These are phyloP conservation scores for Schizothecium vesticola DNA, from an alignment of 495 filamentous ascomycete species.

Conservation along the genomic window DNA sequence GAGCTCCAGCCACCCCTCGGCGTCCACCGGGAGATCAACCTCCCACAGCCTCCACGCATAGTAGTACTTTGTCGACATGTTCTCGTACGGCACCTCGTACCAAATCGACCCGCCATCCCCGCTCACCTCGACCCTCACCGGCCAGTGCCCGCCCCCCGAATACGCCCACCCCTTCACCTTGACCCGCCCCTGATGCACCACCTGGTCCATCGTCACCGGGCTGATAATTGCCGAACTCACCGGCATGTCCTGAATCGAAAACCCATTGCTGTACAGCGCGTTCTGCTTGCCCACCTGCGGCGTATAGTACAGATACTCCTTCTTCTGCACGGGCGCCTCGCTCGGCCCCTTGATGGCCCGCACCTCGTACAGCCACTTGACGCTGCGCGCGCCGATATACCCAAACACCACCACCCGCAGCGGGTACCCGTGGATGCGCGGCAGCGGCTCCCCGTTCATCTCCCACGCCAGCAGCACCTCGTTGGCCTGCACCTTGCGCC, in stretches of 20 bases:
- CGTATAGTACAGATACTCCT: constrained; percentile 57
- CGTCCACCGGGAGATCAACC: constrained; percentile 50
- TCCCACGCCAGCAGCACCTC: constrained; percentile 67
- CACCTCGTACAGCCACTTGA: constrained; percentile 55
- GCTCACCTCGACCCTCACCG: constrained; percentile 52
- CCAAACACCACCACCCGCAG: constrained; percentile 58
- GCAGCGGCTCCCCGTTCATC: constrained; percentile 64
- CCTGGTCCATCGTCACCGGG: constrained; percentile 46
- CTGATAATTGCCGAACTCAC: constrained; percentile 56
- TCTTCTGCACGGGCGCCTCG: constrained; percentile 39
- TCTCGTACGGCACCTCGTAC: constrained; percentile 48
- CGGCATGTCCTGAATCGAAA: constrained; percentile 61
- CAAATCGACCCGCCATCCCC: constrained; percentile 54
- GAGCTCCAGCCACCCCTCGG: constrained; percentile 56
- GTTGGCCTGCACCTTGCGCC: constrained; percentile 57
- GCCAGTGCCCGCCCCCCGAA: constrained; percentile 54
- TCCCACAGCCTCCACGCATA: constrained; percentile 52
- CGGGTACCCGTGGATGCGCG: constrained; percentile 60
- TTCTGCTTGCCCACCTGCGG: constrained; percentile 59
- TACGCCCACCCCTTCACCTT: constrained; percentile 55
- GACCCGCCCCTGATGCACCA: constrained; percentile 52
- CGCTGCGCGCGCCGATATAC: constrained; percentile 54
- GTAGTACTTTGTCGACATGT: constrained; percentile 49
- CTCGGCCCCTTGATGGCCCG: constrained; percentile 43
- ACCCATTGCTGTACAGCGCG: constrained; percentile 44